Conservation (phyloP, 495 filamentous ascomycete species). For the Aspergillus coremiiformis region DNA sequence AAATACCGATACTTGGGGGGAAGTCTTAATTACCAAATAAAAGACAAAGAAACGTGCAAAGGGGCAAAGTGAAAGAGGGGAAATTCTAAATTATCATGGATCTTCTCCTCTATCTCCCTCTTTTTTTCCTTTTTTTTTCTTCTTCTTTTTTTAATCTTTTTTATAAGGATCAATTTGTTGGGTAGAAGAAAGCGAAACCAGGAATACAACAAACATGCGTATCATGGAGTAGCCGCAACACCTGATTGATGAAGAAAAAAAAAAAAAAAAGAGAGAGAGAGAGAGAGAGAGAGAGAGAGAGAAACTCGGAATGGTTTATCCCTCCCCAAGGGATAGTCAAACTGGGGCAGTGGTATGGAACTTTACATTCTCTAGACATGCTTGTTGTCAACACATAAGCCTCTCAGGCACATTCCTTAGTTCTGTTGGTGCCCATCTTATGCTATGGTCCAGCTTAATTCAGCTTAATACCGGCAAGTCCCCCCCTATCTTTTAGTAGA, state of each 20-base stretch:
- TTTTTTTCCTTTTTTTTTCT: background rate
- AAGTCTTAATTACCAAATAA: background rate
- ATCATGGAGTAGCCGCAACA: background rate
- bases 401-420: constrained; percentile 7
- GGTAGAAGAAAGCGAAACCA: constrained; percentile 1
- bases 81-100: background rate
- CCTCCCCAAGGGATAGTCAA: background rate
- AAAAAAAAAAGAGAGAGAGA: no score
- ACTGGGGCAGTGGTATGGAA: constrained; percentile 4
- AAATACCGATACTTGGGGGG: background rate
- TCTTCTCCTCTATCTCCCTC: no score
- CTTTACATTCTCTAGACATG: constrained; percentile 5
- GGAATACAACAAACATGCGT: background rate
- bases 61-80: background rate
- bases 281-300: no score
- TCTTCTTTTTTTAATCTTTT: background rate
- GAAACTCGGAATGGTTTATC: background rate
- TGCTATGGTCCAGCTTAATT: constrained; percentile 2
- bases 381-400: constrained; percentile 1
- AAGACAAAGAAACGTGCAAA: background rate
- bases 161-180: background rate
- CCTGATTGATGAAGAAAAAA: background rate
- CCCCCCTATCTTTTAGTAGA: background rate
- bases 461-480: constrained; percentile 4
- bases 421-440: constrained; percentile 8